Conservation (phyloP, 2,329 filamentous ascomycete species). For the Chaetomium globosum region DNA sequence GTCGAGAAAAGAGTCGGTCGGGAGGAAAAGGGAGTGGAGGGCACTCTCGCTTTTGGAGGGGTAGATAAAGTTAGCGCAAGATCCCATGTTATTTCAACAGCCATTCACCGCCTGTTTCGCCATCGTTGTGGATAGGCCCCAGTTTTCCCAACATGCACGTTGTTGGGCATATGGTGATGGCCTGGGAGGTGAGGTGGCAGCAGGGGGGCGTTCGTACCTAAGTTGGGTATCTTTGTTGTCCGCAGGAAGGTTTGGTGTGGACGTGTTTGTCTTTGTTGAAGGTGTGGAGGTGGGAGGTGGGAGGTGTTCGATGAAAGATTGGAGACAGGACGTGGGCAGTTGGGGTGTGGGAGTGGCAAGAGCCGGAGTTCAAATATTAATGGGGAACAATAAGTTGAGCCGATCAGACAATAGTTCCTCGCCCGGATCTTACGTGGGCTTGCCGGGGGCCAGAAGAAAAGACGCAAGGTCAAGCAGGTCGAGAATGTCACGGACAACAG, state of each 20-base stretch:
- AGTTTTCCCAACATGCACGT: constrained; percentile 22
- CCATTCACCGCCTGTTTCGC: constrained; percentile 30
- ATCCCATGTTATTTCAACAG: constrained; percentile 27
- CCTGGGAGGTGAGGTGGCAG: not conserved
- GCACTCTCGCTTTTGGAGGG: constrained; percentile 30
- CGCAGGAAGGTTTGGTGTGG: not conserved
- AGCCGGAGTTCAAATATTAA: constrained; percentile 26
- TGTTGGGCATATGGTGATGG: constrained; percentile 17
- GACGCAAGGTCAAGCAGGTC: not conserved
- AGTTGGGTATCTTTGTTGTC: constrained; percentile 4
- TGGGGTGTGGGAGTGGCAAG: not conserved
- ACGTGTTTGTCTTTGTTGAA: constrained; percentile 19
- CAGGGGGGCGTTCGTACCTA: not conserved
- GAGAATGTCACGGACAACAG: constrained; percentile 24
- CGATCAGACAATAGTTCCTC: constrained; percentile 19
- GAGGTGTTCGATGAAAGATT: not conserved
- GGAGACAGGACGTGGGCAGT: not conserved
- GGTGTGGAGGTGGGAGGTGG: not conserved
- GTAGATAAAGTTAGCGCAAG: constrained; percentile 31
- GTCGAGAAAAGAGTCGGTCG: constrained; percentile 19
- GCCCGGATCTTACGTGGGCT: constrained; percentile 15
- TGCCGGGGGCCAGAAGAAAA: constrained; percentile 16
- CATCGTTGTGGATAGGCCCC: constrained; percentile 24
- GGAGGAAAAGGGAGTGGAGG: constrained; percentile 19
- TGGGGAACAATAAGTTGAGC: constrained; percentile 21